phyloP scores from a whole-genome alignment of 257 asterid genomes.

The Nicotiana undulata region DNA sequence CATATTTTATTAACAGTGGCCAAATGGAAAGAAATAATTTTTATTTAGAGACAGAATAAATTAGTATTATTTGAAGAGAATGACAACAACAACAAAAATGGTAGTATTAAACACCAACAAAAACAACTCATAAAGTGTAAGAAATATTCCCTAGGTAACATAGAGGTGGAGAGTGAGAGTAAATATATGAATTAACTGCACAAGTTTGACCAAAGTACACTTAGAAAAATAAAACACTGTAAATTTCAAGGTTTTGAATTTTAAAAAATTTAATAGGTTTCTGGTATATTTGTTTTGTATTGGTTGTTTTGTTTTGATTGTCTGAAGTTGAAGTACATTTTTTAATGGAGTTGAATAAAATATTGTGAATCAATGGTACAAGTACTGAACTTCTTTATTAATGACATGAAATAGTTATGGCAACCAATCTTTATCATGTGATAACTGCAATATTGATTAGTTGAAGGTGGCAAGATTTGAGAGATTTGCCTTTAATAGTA shows the following conservation, averaged over 20 bases:
- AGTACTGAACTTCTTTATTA: constrained; percentile 8
- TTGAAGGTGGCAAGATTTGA: neutral
- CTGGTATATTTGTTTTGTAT: constrained; percentile 6
- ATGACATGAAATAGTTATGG: neutral
- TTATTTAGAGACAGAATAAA: neutral
- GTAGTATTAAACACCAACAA: constrained; percentile 1
- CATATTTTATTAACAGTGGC: constrained; percentile 1
- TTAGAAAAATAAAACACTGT: neutral
- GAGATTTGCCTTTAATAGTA: neutral
- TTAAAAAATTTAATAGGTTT: neutral
- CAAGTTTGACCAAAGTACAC: constrained; percentile 19
- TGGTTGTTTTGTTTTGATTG: constrained; percentile 8
- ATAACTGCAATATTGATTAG: neutral
- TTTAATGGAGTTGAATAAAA: neutral
- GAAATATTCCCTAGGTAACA: constrained; percentile 27
- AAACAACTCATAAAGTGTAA: constrained; percentile 24
- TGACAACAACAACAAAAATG: constrained; percentile 17
- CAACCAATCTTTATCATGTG: constrained; percentile 6
- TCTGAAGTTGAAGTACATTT: neutral
- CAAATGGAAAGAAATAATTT: neutral
- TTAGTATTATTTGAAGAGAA: constrained; percentile 15
- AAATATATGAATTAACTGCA: neutral
- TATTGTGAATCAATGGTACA: neutral
- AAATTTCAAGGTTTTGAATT: constrained; percentile 7
- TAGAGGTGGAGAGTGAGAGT: neutral